Conservation (phyloP, 176 grass and related monocot species). For the Phoenix dactylifera region DNA sequence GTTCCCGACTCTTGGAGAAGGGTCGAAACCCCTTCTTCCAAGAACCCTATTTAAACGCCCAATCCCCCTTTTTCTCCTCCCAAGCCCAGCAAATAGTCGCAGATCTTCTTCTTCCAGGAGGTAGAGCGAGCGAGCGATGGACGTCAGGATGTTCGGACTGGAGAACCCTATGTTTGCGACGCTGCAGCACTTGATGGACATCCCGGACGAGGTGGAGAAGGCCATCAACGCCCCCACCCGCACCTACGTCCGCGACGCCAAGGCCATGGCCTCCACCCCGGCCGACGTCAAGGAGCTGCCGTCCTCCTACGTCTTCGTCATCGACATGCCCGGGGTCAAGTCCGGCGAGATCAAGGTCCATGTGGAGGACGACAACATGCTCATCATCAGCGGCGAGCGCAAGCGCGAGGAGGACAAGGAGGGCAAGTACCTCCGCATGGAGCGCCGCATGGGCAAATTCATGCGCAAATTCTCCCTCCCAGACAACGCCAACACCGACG, state of each 20-base stretch:
- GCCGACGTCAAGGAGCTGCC: slow-evolving; percentile 81
- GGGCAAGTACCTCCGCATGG: slow-evolving; percentile 67
- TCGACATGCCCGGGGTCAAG: slow-evolving; percentile 72
- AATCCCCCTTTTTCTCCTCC: neutral
- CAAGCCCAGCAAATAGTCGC: neutral
- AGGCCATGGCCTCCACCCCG: slow-evolving; percentile 66
- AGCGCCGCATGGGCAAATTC: slow-evolving; percentile 72
- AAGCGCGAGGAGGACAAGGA: slow-evolving; percentile 41
- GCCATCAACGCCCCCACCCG: slow-evolving; percentile 21
- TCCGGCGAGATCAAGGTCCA: slow-evolving; percentile 75
- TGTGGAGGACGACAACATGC: slow-evolving; percentile 65
- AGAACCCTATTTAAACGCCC: slow-evolving; percentile 7
- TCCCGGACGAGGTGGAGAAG: slow-evolving; percentile 40
- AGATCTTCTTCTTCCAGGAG: too few species aligned
- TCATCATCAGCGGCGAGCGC: slow-evolving; percentile 69
- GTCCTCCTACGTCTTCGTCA: slow-evolving; percentile 45
- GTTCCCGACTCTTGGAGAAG: slow-evolving; percentile 11
- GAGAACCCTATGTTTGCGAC: slow-evolving; percentile 50
- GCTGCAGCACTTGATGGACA: slow-evolving; percentile 51
- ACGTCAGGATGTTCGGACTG: slow-evolving; percentile 37
- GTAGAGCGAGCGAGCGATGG: slow-evolving; percentile 18
- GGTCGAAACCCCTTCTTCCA: neutral
- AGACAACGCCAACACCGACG: slow-evolving; percentile 50
- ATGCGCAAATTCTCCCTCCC: slow-evolving; percentile 75
- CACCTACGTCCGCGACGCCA: slow-evolving; percentile 64